Conservation (phyloP, 495 filamentous ascomycete genomes). For the Talaromyces trachyspermus region DNA sequence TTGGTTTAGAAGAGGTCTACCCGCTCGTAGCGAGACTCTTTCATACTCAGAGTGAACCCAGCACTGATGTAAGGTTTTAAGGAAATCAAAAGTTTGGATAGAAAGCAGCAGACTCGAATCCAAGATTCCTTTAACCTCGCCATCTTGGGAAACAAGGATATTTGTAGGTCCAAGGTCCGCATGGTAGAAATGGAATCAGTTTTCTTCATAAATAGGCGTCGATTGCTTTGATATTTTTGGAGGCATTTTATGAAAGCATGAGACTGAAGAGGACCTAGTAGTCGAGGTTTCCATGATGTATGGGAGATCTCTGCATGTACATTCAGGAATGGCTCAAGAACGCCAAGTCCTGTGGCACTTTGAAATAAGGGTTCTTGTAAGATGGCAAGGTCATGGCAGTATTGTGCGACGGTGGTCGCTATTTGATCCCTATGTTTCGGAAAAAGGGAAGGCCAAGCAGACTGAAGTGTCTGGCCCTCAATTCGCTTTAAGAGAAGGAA, state of each 20-base stretch:
- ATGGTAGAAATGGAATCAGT: slow-evolving; percentile 22
- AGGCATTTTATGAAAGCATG: neutral
- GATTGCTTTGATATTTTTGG: neutral
- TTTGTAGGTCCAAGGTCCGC: slow-evolving; percentile 26
- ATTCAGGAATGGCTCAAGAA: neutral
- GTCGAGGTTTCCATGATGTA: neutral
- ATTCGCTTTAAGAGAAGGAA: neutral
- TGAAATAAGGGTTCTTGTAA: neutral
- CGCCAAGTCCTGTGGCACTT: neutral
- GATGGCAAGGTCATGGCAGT: neutral
- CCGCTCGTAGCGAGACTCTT: neutral
- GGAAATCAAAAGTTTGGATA: neutral
- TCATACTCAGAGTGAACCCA: neutral
- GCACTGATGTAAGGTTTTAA: slow-evolving; percentile 1
- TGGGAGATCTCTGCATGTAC: neutral
- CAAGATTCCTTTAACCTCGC: neutral
- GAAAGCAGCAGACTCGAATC: slow-evolving; percentile 1
- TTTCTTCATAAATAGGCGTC: neutral
- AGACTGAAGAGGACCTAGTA: neutral
- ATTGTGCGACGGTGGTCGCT: neutral
- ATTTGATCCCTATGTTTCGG: neutral
- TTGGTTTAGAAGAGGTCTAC: neutral
- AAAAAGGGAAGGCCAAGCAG: neutral
- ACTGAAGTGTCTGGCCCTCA: neutral
- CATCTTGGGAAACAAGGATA: slow-evolving; percentile 15